Base-by-base conservation (phyloP, 495 filamentous ascomycete genomes). In the Penicillium subrubescens region DNA sequence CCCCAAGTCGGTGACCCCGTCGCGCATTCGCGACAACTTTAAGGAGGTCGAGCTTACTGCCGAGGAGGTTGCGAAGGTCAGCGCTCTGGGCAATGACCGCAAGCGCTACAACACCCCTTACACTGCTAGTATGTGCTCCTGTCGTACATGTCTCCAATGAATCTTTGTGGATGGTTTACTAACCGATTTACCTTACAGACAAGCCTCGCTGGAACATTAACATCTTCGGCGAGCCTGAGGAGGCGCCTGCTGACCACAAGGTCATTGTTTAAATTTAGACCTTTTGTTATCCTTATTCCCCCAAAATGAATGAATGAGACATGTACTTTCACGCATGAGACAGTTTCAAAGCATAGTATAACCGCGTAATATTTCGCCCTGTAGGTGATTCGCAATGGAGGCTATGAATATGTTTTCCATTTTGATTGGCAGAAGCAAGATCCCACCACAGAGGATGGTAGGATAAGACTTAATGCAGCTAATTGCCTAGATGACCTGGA, bases 21-120 rank as follows among this genome's bases (percentile, higher is more conserved):
- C 78, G 35, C 80, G 81, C 60, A 83, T 82, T 53, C 67, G 60
- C 61, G 76, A 77, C 61, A 83, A 83, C 78, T 82, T 83, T 74
- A 71, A 80, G 71, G 81, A 83, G 72, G 65, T 82, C 33, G 76
- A 79, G 65, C 75, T 84, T 52, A 73, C 80, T 1, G 61, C 77
- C 34, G 79, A 82, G 56, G 79, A 84, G 76, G 65, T 76, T 35
- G 77, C 76, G 15, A 74, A 83, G 73, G 74, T 82, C 58, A 70
- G 72, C 55, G 71, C 68, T 29, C 70, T 82, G 44, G 82, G 80
- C 65, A 67, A 77, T 37, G 67, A 77, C 43, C 77, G 75, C n/a
- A 73, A 69, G 67, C 80, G 81, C n/a, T 83, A 78, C 72, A 84
- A 83, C 70, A 74, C 66, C n/a, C 81, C 81, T 44, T 81, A 75